Conservation (phyloP, 352 stramenopile genomes). For the Thraustochytrium striatum region DNA sequence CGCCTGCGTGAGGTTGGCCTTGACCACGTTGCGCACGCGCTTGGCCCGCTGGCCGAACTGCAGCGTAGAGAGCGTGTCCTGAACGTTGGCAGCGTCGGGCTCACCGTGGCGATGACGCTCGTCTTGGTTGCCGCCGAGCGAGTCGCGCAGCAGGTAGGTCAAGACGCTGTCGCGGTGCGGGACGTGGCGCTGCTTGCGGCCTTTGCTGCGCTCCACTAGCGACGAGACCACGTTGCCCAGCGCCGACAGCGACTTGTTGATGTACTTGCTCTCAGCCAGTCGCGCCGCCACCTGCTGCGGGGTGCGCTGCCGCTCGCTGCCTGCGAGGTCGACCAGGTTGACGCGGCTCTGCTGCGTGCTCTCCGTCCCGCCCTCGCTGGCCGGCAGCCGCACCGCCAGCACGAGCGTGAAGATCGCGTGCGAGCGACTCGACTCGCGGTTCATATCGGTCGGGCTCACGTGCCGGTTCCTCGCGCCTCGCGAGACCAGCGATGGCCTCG, state of each 20-base stretch:
- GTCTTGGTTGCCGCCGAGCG: constrained; percentile 81
- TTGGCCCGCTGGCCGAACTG: too few species aligned
- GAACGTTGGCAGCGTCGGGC: too few species aligned
- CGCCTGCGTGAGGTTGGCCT: too few species aligned
- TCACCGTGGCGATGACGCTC: too few species aligned
- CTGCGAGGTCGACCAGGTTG: constrained; percentile 45
- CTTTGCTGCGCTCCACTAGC: constrained; percentile 53
- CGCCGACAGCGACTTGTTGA: constrained; percentile 53
- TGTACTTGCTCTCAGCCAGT: constrained; percentile 52
- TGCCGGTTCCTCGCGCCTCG: constrained; percentile 62
- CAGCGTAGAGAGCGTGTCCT: too few species aligned
- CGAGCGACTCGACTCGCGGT: constrained; percentile 86
- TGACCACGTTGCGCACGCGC: too few species aligned
- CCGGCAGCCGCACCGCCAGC: constrained; percentile 64
- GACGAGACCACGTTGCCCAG: constrained; percentile 56
- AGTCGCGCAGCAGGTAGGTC: constrained; percentile 79
- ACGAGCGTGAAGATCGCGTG: constrained; percentile 94
- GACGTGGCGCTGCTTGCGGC: constrained; percentile 50
- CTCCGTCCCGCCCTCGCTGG: constrained; percentile 12
- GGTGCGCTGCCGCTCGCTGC: constrained; percentile 56
- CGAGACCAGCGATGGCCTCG: too few species aligned
- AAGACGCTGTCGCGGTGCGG: constrained; percentile 63
- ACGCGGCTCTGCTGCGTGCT: constrained; percentile 63
- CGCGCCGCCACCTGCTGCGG: too few species aligned
- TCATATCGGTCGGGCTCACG: constrained; percentile 92